Percentiles rank a stretch among this genome's conserved stretches.
These are phyloP conservation scores for Cladobotryum mycophilum DNA, from an alignment of 2,329 filamentous ascomycete species.

Conservation along the genomic window DNA sequence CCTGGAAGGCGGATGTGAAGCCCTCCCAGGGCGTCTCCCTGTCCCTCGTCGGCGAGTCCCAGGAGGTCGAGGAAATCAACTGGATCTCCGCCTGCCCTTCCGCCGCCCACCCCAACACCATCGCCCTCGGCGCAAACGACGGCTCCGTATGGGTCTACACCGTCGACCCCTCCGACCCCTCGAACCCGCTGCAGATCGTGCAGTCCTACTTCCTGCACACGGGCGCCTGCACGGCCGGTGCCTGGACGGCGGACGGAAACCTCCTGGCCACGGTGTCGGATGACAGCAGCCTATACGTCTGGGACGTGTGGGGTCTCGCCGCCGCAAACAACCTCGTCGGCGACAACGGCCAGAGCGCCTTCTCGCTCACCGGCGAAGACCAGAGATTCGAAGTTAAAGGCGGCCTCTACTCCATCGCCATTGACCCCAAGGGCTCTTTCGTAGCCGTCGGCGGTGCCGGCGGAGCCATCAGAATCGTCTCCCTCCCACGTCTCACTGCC, in stretches of 20 bases:
- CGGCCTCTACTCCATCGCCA: conserved; percentile 79
- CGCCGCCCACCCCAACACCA: conserved; percentile 63
- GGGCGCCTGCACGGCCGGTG: conserved; percentile 75
- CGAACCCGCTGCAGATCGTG: conserved; percentile 66
- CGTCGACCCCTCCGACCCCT: conserved; percentile 59
- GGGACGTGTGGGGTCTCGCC: conserved; percentile 81
- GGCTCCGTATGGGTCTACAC: conserved; percentile 95
- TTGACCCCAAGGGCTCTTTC: conserved; percentile 73
- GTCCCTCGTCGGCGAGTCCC: conserved; percentile 65
- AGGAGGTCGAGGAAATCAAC: conserved; percentile 93
- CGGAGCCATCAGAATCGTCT: conserved; percentile 78
- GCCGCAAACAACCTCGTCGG: conserved; percentile 48
- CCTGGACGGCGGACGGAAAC: conserved; percentile 83
- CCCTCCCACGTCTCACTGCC: conserved; percentile 60
- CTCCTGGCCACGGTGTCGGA: conserved; percentile 85
- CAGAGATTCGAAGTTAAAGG: conserved; percentile 90
- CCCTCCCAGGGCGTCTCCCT: conserved; percentile 42
- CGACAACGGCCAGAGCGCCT: conserved; percentile 57
- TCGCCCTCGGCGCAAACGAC: conserved; percentile 84
- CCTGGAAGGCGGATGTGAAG: conserved; percentile 52
- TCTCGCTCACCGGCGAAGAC: conserved; percentile 72
- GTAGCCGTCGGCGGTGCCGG: conserved; percentile 83
- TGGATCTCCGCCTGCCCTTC: conserved; percentile 77
- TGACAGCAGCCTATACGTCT: conserved; percentile 83
- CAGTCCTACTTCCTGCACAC: conserved; percentile 93